These are phyloP conservation scores for Chenopodium quinoa DNA, from an alignment of 148 eudicot genomes.

Conservation along the genomic window DNA sequence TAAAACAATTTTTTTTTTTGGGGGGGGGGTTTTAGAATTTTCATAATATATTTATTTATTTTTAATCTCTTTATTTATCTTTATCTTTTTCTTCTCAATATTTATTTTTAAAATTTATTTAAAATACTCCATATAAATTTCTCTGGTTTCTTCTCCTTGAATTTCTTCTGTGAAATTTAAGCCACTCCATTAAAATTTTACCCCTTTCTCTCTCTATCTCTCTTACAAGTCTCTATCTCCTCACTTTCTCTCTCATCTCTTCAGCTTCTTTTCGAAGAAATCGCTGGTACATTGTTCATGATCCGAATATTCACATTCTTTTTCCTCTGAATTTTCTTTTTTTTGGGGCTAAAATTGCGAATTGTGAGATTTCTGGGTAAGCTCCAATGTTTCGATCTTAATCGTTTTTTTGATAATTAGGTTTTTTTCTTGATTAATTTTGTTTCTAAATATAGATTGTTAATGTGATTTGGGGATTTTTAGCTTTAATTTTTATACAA, in stretches of 20 bases:
- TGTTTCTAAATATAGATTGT: not conserved
- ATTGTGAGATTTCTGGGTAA: conserved; percentile 16
- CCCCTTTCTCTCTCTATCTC: conserved; percentile 22
- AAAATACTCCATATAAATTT: not conserved
- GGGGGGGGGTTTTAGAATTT: too few relatives aligned
- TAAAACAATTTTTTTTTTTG: too few relatives aligned
- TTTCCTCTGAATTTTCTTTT: not conserved
- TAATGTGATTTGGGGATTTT: not conserved
- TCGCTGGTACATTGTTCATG: conserved; percentile 32
- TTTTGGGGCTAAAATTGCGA: not conserved
- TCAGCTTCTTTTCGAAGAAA: conserved; percentile 9
- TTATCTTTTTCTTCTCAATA: not conserved
- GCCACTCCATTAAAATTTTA: conserved; percentile 22
- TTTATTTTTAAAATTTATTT: not conserved
- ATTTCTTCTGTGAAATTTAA: conserved; percentile 51
- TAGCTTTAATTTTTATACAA: not conserved
- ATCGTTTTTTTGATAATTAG: not conserved
- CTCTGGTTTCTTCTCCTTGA: conserved; percentile 53
- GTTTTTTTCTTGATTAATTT: not conserved
- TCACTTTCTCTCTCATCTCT: conserved; percentile 13
- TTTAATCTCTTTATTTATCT: not conserved
- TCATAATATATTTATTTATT: too few relatives aligned
- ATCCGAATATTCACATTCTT: conserved; percentile 31
- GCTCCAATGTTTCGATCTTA: conserved; percentile 9
- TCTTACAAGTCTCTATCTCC: conserved; percentile 17